These are phyloP conservation scores for Zymoseptoria crescenta DNA, from an alignment of 2,329 filamentous ascomycete genomes.

Conservation along the genomic window DNA sequence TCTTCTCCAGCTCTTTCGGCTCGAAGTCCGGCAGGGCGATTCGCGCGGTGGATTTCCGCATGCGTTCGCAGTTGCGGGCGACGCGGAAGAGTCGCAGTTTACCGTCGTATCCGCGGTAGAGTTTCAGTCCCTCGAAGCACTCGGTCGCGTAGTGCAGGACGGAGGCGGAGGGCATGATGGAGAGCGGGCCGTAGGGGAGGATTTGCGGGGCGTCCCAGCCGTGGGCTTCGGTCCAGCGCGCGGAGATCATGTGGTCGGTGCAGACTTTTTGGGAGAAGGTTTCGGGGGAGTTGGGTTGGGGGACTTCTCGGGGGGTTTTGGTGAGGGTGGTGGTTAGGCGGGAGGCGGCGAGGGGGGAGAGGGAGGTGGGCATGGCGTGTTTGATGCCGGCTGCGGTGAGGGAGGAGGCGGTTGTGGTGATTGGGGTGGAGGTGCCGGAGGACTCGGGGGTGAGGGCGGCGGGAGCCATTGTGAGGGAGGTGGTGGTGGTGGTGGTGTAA, in stretches of 20 bases:
- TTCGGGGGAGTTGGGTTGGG: constrained; percentile 34
- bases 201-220: constrained; percentile 72
- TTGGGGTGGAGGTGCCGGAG: constrained; percentile 31
- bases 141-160: constrained; percentile 84
- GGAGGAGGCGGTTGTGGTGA: constrained; percentile 26
- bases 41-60: constrained; percentile 48
- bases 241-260: constrained; percentile 86
- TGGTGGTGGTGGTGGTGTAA: neutral
- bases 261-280: constrained; percentile 36
- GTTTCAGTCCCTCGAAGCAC: constrained; percentile 83
- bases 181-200: constrained; percentile 67
- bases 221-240: constrained; percentile 53
- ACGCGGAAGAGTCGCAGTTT: constrained; percentile 72
- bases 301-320: constrained; percentile 35
- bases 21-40: constrained; percentile 70
- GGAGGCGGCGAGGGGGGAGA: constrained; percentile 39
- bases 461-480: constrained; percentile 24
- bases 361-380: constrained; percentile 21
- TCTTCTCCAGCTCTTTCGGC: constrained; percentile 62
- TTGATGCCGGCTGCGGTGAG: constrained; percentile 33
- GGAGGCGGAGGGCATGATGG: constrained; percentile 71
- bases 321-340: constrained; percentile 36
- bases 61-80: constrained; percentile 61
- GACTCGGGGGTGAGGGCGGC: constrained; percentile 28
- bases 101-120: constrained; percentile 60